Evolutionary conservation across 73 alveolate species (phyloP).

Genomic region (Paramecium biaurelia): DNA sequence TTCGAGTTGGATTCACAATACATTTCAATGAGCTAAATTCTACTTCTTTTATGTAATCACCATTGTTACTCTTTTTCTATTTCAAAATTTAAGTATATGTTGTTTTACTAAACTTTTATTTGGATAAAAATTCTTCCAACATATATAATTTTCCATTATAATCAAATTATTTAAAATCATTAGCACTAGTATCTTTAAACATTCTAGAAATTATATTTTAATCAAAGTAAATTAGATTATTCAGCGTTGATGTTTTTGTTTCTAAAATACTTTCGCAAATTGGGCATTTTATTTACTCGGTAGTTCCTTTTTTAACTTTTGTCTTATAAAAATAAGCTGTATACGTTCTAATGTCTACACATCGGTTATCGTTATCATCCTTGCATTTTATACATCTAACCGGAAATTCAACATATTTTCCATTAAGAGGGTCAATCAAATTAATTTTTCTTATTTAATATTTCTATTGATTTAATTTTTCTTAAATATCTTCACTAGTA

Average conservation of each 20-base stretch:
- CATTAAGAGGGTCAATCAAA: background rate
- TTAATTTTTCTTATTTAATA: background rate
- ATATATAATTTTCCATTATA: background rate
- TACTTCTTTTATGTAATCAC: background rate
- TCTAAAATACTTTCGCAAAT: background rate
- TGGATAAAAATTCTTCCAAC: background rate
- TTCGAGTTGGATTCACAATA: background rate
- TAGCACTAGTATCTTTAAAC: background rate
- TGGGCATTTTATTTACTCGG: background rate
- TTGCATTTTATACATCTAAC: background rate
- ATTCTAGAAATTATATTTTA: background rate
- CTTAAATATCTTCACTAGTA: background rate
- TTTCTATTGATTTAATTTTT: background rate
- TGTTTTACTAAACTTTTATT: background rate
- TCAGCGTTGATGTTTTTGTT: background rate
- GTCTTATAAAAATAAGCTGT: background rate
- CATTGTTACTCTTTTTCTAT: background rate
- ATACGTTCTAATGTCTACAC: background rate
- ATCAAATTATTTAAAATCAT: background rate
- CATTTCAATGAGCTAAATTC: background rate
- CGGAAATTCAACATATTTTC: background rate
- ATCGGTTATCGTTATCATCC: background rate
- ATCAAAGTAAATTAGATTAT: background rate
- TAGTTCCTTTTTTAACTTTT: background rate
- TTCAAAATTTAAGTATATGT: background rate